Base-by-base conservation (phyloP, 1,284 basidiomycete species). In the Leccinum ponderosum region DNA sequence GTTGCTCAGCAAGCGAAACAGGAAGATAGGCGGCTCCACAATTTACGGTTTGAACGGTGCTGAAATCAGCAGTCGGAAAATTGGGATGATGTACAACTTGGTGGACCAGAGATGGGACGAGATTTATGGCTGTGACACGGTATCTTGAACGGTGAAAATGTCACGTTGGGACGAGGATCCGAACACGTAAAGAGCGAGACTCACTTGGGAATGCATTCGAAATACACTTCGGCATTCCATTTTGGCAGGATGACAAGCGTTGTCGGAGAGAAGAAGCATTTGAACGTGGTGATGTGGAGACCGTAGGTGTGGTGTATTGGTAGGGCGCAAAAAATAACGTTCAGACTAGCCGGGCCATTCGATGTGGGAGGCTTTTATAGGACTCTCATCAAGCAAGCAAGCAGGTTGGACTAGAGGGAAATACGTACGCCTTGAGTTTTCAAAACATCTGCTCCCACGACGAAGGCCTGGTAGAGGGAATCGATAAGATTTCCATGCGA, bases 271-370 rank as follows among this genome's bases (percentile, higher is more conserved):
- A 81, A 63, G 61, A 86, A 78, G 4, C 76, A 59, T 15, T 83
- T 81, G 69, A 91, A 82, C 14, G 77, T 76, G 61, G 80, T 79
- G 3, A 76, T 63, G 59, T 87, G 83, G 17, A 90, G 76, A 4
- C 88, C 90, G 66, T 83, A 90, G 1, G 82, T 77, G 65, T 92
- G 90, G 66, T 91, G 85, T 54, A 91, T 78, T 0, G 91, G 90
- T 1, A 92, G 73, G 65, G 86, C 85, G 0, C 78, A 84, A 31
- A 92, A 78, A 3, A 65, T 62, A 4, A 86, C 71, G 1, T 82
- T 81, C 3, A 81, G 72, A 15, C 78, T 77, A 58, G 76, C 77
- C 1, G 80, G 78, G 3, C 77, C 78, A 3, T 73, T 66, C 15
- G 75, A 75, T 4, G 69, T 70, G 39, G 76, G 74, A 12, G 78